These are phyloP conservation scores for Amanita rubescens DNA, from an alignment of 768 basidiomycete species.

Conservation along the genomic window DNA sequence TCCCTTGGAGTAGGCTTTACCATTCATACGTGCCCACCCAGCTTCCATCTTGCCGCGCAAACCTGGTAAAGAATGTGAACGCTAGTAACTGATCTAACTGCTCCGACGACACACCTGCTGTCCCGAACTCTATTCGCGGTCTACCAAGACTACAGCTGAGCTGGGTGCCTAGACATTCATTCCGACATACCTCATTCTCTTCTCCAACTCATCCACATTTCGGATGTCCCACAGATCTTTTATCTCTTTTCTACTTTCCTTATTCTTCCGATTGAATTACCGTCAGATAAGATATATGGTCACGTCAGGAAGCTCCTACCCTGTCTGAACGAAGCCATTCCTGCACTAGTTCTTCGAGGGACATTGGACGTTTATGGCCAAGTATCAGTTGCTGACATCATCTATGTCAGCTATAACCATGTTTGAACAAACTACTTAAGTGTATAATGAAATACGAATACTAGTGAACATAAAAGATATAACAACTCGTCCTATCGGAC, in stretches of 20 bases:
- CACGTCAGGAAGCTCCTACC: conserved; percentile 19
- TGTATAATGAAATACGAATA: conserved; percentile 7
- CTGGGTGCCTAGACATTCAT: neutral
- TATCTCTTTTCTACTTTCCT: conserved; percentile 41
- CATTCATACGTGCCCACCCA: conserved; percentile 90
- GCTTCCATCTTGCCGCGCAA: conserved; percentile 80
- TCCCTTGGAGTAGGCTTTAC: conserved; percentile 15
- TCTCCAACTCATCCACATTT: conserved; percentile 42
- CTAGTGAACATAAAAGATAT: conserved; percentile 5
- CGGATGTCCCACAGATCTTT: conserved; percentile 35
- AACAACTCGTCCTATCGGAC: neutral
- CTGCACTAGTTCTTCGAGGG: conserved; percentile 35
- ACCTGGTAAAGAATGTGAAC: conserved; percentile 31
- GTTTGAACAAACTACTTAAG: neutral
- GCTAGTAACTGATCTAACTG: neutral
- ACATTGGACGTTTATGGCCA: conserved; percentile 3
- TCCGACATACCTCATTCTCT: conserved; percentile 41
- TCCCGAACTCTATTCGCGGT: conserved; percentile 78
- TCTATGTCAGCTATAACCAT: neutral
- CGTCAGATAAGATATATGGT: neutral
- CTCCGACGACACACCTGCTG: conserved; percentile 49
- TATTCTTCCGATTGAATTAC: conserved; percentile 31
- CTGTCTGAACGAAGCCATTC: conserved; percentile 46
- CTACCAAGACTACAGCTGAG: conserved; percentile 25
- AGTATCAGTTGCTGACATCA: conserved; percentile 5